These are phyloP conservation scores for Austroboletus festivus DNA, from an alignment of 768 basidiomycete genomes.

Conservation along the genomic window DNA sequence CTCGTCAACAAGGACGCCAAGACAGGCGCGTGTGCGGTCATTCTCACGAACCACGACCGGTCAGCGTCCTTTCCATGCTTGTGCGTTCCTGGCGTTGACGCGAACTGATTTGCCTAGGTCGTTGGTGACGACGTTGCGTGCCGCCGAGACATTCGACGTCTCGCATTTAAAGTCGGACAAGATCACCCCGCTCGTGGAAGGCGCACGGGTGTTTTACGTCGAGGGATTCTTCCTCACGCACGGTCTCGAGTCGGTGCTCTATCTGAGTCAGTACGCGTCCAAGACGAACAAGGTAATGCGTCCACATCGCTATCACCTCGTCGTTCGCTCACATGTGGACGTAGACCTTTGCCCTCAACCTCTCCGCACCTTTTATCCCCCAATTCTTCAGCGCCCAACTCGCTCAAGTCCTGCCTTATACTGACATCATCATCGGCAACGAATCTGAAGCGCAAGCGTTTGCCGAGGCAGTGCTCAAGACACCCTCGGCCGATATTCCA, in stretches of 20 bases:
- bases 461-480: constrained; percentile 68
- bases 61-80: constrained; percentile 31
- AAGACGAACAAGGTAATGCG: constrained; percentile 67
- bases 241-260: constrained; percentile 66
- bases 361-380: constrained; percentile 96
- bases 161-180: constrained; percentile 73
- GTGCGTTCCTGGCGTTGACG: background rate
- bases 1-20: constrained; percentile 82
- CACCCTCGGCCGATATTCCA: constrained; percentile 61
- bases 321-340: background rate
- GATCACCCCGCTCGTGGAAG: constrained; percentile 73
- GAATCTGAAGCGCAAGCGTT: constrained; percentile 91
- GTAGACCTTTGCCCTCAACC: constrained; percentile 86
- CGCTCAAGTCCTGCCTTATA: constrained; percentile 75
- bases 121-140: constrained; percentile 85
- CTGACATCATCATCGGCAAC: constrained; percentile 93
- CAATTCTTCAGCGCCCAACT: constrained; percentile 88
- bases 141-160: constrained; percentile 85
- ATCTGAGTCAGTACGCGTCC: constrained; percentile 76
- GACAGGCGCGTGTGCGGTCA: constrained; percentile 95
- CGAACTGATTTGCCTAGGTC: constrained; percentile 36
- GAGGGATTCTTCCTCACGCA: constrained; percentile 98
- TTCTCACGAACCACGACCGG: constrained; percentile 93
- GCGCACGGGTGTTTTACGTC: constrained; percentile 87
- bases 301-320: background rate